A percentile compares a stretch with the other conserved stretches of the same genome.
Conservation (phyloP, 306 rosid species). For the Cucurbita maxima region DNA sequence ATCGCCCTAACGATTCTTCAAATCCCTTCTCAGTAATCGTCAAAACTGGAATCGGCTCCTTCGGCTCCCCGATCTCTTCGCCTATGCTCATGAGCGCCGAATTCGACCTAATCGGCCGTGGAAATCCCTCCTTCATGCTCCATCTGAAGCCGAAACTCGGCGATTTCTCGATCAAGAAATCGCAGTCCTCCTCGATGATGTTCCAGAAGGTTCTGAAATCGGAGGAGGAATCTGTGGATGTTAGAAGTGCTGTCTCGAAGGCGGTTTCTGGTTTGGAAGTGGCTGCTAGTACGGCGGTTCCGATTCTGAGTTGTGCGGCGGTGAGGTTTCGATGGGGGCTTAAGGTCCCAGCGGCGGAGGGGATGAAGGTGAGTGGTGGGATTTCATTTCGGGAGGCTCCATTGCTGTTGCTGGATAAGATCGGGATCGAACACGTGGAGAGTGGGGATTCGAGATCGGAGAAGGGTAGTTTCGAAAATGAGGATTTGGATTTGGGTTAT, state of each 20-base stretch:
- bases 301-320: slow-evolving; percentile 35
- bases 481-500: slow-evolving; percentile 25
- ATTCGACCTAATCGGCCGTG: slow-evolving; percentile 36
- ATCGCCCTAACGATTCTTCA: neutral
- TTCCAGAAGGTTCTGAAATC: slow-evolving; percentile 8
- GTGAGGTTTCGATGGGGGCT: slow-evolving; percentile 74
- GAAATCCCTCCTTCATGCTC: slow-evolving; percentile 65
- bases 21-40: neutral
- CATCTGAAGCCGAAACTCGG: slow-evolving; percentile 75
- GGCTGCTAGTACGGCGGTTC: slow-evolving; percentile 50
- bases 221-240: slow-evolving; percentile 18
- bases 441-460: slow-evolving; percentile 20
- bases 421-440: slow-evolving; percentile 71
- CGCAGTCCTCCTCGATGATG: slow-evolving; percentile 42
- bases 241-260: slow-evolving; percentile 15
- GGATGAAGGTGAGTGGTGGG: slow-evolving; percentile 16
- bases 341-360: slow-evolving; percentile 48
- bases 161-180: slow-evolving; percentile 71
- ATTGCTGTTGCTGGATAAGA: slow-evolving; percentile 75
- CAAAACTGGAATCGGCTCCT: neutral
- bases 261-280: slow-evolving; percentile 49
- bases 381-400: slow-evolving; percentile 47
- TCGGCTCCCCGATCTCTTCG: slow-evolving; percentile 39
- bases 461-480: slow-evolving; percentile 19
- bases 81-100: slow-evolving; percentile 76